These are phyloP conservation scores for Chaetoceros tenuissimus DNA, from an alignment of 108 stramenopile species.

Conservation along the genomic window DNA sequence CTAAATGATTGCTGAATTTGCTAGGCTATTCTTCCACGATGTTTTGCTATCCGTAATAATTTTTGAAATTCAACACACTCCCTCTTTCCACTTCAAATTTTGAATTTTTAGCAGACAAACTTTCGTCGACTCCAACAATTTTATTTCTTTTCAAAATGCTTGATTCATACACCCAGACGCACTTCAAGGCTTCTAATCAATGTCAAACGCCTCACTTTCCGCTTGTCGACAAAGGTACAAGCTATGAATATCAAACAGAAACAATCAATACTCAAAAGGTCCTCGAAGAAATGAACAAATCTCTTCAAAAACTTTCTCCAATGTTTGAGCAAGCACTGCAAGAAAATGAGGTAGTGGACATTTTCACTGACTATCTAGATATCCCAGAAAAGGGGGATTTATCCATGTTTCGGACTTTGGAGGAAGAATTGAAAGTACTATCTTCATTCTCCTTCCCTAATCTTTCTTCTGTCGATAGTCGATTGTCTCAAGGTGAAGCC, in stretches of 20 bases:
- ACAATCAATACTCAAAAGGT: background rate
- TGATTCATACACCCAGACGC: no score
- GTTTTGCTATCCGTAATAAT: no score
- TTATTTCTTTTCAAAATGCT: no score
- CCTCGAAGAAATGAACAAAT: background rate
- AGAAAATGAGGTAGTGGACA: slow-evolving; percentile 62
- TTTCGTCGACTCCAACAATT: no score
- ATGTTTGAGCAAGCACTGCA: slow-evolving; percentile 44
- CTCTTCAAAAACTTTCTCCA: slow-evolving; percentile 11
- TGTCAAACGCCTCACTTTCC: background rate
- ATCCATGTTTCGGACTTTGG: slow-evolving; percentile 42
- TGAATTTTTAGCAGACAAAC: no score
- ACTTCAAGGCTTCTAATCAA: no score
- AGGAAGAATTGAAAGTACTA: slow-evolving; percentile 44
- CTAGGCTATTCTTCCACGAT: no score
- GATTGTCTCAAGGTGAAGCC: background rate
- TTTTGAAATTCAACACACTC: no score
- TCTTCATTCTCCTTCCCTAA: background rate
- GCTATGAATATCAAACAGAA: background rate
- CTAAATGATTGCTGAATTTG: no score
- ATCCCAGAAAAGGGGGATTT: slow-evolving; percentile 37
- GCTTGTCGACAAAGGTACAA: background rate
- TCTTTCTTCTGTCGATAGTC: background rate
- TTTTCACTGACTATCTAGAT: slow-evolving; percentile 31
- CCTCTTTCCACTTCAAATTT: no score